Conservation (phyloP, 108 stramenopile species). For the Poteriospumella lacustris region DNA sequence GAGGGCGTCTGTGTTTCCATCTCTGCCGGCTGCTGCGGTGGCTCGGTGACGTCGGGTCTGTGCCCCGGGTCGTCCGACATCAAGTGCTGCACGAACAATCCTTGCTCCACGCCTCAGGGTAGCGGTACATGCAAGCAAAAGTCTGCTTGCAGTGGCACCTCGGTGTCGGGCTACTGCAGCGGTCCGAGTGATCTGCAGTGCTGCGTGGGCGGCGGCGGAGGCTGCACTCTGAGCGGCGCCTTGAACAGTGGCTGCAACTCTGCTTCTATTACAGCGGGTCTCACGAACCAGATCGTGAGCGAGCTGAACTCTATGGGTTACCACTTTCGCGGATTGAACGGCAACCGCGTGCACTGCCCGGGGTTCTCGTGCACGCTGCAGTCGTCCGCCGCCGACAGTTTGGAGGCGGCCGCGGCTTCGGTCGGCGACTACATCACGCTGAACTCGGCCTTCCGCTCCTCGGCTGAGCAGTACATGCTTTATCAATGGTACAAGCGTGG, state of each 20-base stretch:
- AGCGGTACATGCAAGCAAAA: conserved; percentile 19
- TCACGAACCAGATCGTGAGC: conserved; percentile 16
- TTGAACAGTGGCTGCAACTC: conserved; percentile 16
- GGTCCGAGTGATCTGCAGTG: conserved; percentile 29
- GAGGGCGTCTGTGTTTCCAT: conserved; percentile 23
- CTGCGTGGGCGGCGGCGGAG: conserved; percentile 19
- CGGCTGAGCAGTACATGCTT: conserved; percentile 25
- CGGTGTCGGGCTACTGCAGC: conserved; percentile 19
- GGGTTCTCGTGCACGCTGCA: conserved; percentile 19
- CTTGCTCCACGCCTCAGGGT: conserved; percentile 18
- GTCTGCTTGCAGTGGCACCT: neutral
- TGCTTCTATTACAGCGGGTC: neutral
- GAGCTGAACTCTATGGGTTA: conserved; percentile 27
- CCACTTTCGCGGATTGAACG: conserved; percentile 5
- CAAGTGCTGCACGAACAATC: conserved; percentile 24
- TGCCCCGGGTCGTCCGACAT: conserved; percentile 23
- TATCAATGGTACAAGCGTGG: conserved; percentile 21
- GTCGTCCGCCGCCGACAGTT: conserved; percentile 11
- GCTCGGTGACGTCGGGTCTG: conserved; percentile 14
- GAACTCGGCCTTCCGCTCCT: conserved; percentile 28
- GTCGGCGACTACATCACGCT: conserved; percentile 26
- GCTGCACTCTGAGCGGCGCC: neutral
- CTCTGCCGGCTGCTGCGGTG: conserved; percentile 25
- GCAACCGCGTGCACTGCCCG: conserved; percentile 11
- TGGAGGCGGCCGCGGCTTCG: conserved; percentile 11